phyloP scores from a whole-genome alignment of 2,329 filamentous ascomycete species.

The Alternaria sp. region DNA sequence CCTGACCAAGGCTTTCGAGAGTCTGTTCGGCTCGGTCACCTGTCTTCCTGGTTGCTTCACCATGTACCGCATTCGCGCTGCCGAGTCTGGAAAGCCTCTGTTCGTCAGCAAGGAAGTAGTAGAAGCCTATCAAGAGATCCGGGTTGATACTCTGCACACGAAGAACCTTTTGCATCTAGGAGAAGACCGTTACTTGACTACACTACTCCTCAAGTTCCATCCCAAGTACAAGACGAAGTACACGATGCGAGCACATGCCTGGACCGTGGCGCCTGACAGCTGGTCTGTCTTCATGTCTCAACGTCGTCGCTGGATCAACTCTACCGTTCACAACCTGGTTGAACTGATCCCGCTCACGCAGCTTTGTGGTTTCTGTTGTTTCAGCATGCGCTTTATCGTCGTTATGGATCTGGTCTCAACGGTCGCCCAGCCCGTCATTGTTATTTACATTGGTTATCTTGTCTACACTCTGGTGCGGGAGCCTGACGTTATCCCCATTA shows the following conservation, averaged over 20 bases:
- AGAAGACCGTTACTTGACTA: conserved; percentile 97
- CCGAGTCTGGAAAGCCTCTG: conserved; percentile 92
- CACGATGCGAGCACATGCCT: conserved; percentile 88
- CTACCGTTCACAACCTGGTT: conserved; percentile 95
- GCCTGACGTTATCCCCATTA: conserved; percentile 75
- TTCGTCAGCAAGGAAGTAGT: conserved; percentile 95
- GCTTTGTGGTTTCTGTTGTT: conserved; percentile 99
- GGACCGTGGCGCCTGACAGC: conserved; percentile 95
- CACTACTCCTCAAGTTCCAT: conserved; percentile 90
- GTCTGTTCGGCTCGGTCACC: conserved; percentile 94
- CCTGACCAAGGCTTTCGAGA: conserved; percentile 94
- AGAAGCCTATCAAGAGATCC: conserved; percentile 86
- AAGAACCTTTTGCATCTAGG: conserved; percentile 97
- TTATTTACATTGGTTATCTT: conserved; percentile 89
- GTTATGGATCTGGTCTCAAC: conserved; percentile 94
- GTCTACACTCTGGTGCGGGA: conserved; percentile 75
- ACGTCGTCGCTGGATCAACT: conserved; percentile 99
- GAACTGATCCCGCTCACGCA: conserved; percentile 93
- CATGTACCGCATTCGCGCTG: conserved; percentile 97
- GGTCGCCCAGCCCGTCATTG: conserved; percentile 86
- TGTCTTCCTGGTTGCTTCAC: conserved; percentile 98
- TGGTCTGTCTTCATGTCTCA: conserved; percentile 97
- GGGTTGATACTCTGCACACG: conserved; percentile 97
- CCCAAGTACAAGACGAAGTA: conserved; percentile 98
- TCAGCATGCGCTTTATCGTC: conserved; percentile 98